Evolutionary conservation across 768 basidiomycete species (phyloP).

Genomic region (Xerocomus brunneocitrinus): DNA sequence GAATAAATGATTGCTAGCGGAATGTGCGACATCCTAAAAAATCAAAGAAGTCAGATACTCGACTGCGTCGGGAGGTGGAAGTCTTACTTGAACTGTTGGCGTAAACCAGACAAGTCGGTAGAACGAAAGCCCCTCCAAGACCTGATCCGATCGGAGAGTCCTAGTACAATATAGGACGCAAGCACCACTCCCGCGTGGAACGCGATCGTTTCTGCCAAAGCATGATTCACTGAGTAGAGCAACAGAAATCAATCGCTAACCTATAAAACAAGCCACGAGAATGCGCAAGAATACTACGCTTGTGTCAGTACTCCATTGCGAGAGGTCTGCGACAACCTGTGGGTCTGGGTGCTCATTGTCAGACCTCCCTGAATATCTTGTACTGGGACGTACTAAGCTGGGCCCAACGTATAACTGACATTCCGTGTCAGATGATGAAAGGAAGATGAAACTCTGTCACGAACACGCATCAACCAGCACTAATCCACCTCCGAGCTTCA

Average conservation of each 20-base stretch:
- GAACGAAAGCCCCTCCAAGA: conserved; percentile 20
- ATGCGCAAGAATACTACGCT: conserved; percentile 50
- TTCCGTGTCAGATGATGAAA: conserved; percentile 1
- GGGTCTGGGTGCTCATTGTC: conserved; percentile 33
- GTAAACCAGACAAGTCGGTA: conserved; percentile 43
- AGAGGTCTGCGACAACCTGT: conserved; percentile 32
- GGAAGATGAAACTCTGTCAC: conserved; percentile 22
- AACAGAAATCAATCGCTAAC: conserved; percentile 30
- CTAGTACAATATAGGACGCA: conserved; percentile 52
- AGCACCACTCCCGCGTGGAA: conserved; percentile 67
- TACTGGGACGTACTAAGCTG: conserved; percentile 48
- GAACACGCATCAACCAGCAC: conserved; percentile 69
- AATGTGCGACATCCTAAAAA: conserved; percentile 59
- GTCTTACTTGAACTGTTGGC: conserved; percentile 56
- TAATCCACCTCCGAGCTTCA: conserved; percentile 54
- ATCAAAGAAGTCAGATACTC: background rate
- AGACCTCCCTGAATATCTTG: background rate
- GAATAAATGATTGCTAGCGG: conserved; percentile 81
- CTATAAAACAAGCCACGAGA: conserved; percentile 61
- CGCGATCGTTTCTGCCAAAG: conserved; percentile 59
- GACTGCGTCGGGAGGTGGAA: too few relatives aligned
- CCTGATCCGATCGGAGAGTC: conserved; percentile 35
- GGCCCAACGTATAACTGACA: conserved; percentile 73
- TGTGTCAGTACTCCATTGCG: conserved; percentile 52
- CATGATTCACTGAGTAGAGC: background rate